Evolutionary conservation across 306 rosid species (phyloP).

Genomic region (Sindora glabra): DNA sequence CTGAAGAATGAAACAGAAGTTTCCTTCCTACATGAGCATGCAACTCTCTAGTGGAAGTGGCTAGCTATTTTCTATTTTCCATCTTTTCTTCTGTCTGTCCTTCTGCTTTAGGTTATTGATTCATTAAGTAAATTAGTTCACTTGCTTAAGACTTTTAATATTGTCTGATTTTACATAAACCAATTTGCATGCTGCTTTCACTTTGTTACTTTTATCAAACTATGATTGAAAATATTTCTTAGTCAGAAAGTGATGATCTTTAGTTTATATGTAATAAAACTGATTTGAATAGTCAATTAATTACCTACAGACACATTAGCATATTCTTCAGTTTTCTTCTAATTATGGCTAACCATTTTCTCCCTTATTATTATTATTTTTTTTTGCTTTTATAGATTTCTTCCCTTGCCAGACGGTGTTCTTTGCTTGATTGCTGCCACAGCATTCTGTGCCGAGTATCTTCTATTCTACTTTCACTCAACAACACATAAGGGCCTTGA

Average conservation of each 20-base stretch:
- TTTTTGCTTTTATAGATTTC: constrained; percentile 34
- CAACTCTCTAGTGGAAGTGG: neutral
- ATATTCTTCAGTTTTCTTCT: neutral
- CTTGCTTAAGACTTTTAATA: no score
- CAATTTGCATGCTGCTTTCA: neutral
- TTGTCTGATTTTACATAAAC: neutral
- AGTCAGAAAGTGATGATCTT: neutral
- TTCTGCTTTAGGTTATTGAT: neutral
- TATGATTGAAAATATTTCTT: neutral
- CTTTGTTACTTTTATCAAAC: neutral
- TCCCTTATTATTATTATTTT: neutral
- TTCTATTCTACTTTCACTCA: constrained; percentile 89
- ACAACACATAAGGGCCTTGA: constrained; percentile 88
- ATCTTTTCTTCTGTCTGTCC: neutral
- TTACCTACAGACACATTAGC: neutral
- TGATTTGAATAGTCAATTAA: neutral
- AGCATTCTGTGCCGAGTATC: constrained; percentile 85
- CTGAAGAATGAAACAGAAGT: neutral
- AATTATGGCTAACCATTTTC: constrained; percentile 7
- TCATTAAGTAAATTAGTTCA: neutral
- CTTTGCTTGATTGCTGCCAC: constrained; percentile 68
- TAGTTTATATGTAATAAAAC: neutral
- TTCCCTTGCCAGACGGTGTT: constrained; percentile 68
- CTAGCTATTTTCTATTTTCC: neutral
- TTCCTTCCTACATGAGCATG: neutral